These are phyloP conservation scores for Fusarium decemcellulare DNA, from an alignment of 2,329 filamentous ascomycete species.

Conservation along the genomic window DNA sequence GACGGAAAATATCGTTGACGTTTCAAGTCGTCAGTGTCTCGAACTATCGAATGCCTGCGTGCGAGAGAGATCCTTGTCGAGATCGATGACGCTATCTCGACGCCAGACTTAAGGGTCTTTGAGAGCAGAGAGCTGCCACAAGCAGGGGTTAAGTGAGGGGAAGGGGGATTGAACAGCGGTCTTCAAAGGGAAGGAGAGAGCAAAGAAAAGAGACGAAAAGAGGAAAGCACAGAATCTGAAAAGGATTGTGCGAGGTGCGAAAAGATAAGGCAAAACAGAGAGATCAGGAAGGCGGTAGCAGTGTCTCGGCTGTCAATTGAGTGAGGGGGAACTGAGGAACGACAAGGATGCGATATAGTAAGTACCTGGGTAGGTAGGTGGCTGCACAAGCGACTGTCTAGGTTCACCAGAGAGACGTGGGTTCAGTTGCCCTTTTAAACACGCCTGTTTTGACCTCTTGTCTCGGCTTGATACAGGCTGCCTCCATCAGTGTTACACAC, in stretches of 20 bases:
- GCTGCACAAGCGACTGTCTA: too few species aligned
- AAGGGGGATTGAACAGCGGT: neutral
- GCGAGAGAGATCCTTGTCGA: constrained; percentile 1
- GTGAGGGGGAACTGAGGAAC: neutral
- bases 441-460: neutral
- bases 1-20: constrained; percentile 28
- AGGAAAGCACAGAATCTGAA: neutral
- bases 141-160: constrained; percentile 33
- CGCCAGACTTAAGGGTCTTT: constrained; percentile 16
- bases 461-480: constrained; percentile 4
- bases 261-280: neutral
- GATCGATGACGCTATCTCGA: constrained; percentile 44
- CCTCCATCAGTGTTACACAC: neutral
- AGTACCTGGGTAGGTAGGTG: too few species aligned
- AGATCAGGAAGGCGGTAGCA: neutral
- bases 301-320: constrained; percentile 7
- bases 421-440: neutral
- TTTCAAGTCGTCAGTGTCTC: constrained; percentile 17
- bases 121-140: constrained; percentile 19
- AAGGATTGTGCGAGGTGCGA: neutral
- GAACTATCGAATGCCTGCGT: constrained; percentile 19
- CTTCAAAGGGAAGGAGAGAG: neutral
- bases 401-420: neutral
- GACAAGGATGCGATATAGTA: too few species aligned
- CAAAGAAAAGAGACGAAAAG: neutral